Percentiles rank a stretch among this genome's conserved stretches.
phyloP scores from a whole-genome alignment of 805 yeast genomes.

The Suhomyces faveliae region DNA sequence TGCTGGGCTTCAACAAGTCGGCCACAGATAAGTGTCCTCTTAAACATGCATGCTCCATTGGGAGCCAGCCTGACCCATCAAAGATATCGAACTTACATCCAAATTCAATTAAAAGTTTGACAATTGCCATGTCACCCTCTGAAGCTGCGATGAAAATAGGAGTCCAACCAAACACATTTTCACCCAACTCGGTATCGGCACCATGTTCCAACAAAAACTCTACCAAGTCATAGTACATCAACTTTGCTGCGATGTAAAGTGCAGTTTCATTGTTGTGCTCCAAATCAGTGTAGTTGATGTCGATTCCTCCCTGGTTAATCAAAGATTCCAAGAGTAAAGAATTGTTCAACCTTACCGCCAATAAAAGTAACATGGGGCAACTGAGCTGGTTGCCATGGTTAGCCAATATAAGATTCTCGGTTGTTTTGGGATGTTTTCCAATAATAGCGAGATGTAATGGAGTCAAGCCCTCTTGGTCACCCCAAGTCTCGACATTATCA shows the following conservation, averaged over 20 bases:
- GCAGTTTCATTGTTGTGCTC: conserved; percentile 71
- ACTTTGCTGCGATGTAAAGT: conserved; percentile 73
- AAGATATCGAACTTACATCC: conserved; percentile 55
- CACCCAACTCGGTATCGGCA: conserved; percentile 77
- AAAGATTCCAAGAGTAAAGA: conserved; percentile 55
- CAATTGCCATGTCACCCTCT: conserved; percentile 68
- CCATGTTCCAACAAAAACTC: conserved; percentile 52
- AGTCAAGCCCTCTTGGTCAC: conserved; percentile 73
- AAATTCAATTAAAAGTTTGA: conserved; percentile 48
- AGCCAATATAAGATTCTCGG: conserved; percentile 53
- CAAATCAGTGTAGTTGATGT: conserved; percentile 59
- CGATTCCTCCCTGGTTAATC: conserved; percentile 54
- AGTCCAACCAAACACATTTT: conserved; percentile 86
- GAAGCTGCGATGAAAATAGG: conserved; percentile 89
- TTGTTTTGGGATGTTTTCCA: conserved; percentile 79
- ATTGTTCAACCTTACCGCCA: conserved; percentile 68
- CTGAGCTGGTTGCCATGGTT: conserved; percentile 41
- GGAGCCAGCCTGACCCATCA: conserved; percentile 93
- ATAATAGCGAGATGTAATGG: conserved; percentile 82
- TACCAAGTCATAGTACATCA: conserved; percentile 54
- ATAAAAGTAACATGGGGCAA: conserved; percentile 57
- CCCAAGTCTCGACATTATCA: conserved; percentile 62
- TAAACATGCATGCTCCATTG: conserved; percentile 93
- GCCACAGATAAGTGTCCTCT: conserved; percentile 82
- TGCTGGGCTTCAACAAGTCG: conserved; percentile 53